Conservation (phyloP, 495 filamentous ascomycete species). For the Thermochaetoides thermophila region DNA sequence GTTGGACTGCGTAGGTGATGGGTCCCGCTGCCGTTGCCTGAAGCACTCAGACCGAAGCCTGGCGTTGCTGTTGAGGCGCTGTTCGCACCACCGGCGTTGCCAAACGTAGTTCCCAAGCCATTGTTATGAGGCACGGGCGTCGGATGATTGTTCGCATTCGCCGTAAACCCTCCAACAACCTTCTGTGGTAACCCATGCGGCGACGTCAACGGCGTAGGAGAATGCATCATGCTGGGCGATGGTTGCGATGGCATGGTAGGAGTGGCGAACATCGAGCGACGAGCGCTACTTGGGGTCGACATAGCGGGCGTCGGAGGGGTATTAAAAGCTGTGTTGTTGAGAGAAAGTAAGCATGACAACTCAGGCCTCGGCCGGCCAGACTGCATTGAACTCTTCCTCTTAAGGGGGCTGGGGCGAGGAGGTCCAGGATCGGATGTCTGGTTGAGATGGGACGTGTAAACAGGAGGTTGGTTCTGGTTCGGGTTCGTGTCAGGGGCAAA, state of each 20-base stretch:
- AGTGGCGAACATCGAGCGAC: constrained; percentile 19
- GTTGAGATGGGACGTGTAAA: constrained; percentile 24
- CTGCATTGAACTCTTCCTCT: constrained; percentile 24
- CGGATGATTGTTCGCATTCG: too few relatives aligned
- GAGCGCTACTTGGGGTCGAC: constrained; percentile 16
- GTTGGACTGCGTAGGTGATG: too few relatives aligned
- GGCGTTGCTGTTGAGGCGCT: neutral
- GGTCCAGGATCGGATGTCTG: constrained; percentile 6
- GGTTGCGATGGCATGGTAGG: constrained; percentile 15
- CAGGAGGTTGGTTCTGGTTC: constrained; percentile 28
- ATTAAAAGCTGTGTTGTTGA: constrained; percentile 11
- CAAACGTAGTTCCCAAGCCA: constrained; percentile 12
- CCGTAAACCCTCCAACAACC: too few relatives aligned
- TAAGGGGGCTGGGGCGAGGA: constrained; percentile 24
- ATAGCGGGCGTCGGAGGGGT: constrained; percentile 12
- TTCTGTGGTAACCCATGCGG: constrained; percentile 11
- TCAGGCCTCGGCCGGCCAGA: constrained; percentile 22
- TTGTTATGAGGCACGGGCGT: neutral
- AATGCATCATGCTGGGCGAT: constrained; percentile 19
- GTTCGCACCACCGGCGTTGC: constrained; percentile 5
- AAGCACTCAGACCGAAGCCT: neutral
- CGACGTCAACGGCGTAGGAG: constrained; percentile 11
- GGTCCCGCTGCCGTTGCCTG: neutral
- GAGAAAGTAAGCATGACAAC: constrained; percentile 12
- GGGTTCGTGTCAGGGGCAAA: constrained; percentile 27